phyloP scores from a whole-genome alignment of 2,329 filamentous ascomycete species.

The Aciculosporium take region DNA sequence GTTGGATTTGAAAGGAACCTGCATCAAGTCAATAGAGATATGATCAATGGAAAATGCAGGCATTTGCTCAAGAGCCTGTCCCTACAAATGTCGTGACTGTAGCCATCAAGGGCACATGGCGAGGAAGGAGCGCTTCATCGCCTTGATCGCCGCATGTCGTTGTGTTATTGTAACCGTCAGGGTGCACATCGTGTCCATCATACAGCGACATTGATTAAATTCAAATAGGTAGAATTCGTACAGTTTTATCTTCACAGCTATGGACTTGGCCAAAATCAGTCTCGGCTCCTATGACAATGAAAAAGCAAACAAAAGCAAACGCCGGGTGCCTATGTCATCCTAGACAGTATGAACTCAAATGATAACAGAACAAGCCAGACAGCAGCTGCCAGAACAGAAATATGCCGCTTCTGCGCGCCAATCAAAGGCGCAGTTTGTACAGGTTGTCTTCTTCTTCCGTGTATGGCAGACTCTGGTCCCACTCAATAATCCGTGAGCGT shows the following conservation, averaged over 20 bases:
- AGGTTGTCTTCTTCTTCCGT: not conserved
- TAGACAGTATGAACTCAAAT: not conserved
- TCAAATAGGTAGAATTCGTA: not conserved
- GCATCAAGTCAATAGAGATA: no score
- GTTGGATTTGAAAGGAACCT: no score
- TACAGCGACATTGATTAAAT: not conserved
- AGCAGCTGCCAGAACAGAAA: not conserved
- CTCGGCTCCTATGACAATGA: not conserved
- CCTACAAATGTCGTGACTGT: not conserved
- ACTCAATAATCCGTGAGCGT: not conserved
- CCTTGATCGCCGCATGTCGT: not conserved
- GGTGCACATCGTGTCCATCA: not conserved
- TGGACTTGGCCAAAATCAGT: not conserved
- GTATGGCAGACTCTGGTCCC: not conserved
- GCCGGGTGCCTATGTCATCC: not conserved
- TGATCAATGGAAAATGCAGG: no score
- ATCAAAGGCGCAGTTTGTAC: constrained; percentile 2
- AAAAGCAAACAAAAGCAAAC: not conserved
- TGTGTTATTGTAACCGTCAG: not conserved
- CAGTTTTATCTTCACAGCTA: not conserved
- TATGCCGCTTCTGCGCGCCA: not conserved
- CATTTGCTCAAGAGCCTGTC: no score
- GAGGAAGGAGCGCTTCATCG: not conserved
- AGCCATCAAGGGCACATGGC: not conserved
- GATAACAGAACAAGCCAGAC: not conserved